phyloP scores from a whole-genome alignment of 2,329 filamentous ascomycete genomes.

The Knoxdaviesia capensis region DNA sequence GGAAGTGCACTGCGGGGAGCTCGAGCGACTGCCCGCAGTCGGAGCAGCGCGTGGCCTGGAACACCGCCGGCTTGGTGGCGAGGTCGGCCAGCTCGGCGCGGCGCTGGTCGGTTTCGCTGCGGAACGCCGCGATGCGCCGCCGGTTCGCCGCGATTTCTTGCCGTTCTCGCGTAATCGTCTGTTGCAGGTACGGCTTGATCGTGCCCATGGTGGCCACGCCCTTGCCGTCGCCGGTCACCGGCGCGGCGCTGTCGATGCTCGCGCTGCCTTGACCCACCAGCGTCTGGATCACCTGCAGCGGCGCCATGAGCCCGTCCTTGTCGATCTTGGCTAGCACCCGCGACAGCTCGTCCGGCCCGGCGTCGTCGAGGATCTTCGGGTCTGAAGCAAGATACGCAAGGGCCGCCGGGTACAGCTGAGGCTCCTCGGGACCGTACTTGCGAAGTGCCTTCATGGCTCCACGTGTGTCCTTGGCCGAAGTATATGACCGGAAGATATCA shows the following conservation, averaged over 20 bases:
- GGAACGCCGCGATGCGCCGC: slow-evolving; percentile 64
- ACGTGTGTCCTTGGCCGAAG: slow-evolving; percentile 72
- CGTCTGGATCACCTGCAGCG: slow-evolving; percentile 88
- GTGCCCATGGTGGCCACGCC: slow-evolving; percentile 91
- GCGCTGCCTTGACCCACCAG: slow-evolving; percentile 37
- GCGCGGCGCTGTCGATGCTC: slow-evolving; percentile 3
- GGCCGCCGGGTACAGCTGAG: slow-evolving; percentile 79
- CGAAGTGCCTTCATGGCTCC: slow-evolving; percentile 77
- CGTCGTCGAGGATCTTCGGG: slow-evolving; percentile 61
- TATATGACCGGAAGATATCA: slow-evolving; percentile 94
- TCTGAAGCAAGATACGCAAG: slow-evolving; percentile 86
- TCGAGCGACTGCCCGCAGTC: slow-evolving; percentile 64
- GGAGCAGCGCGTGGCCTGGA: slow-evolving; percentile 76
- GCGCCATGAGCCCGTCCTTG: slow-evolving; percentile 79
- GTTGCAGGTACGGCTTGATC: slow-evolving; percentile 79
- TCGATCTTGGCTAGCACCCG: slow-evolving; percentile 71
- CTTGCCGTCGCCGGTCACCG: slow-evolving; percentile 8
- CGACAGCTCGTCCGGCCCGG: slow-evolving; percentile 63
- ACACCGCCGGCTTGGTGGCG: slow-evolving; percentile 61
- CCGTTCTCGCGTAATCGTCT: slow-evolving; percentile 75
- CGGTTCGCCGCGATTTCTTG: slow-evolving; percentile 68
- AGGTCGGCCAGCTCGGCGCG: slow-evolving; percentile 61
- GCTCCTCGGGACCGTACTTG: slow-evolving; percentile 83
- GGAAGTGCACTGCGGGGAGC: slow-evolving; percentile 79
- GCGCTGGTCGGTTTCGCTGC: slow-evolving; percentile 63